Conservation (phyloP, 2,329 filamentous ascomycete genomes). For the Colletotrichum coccodes region DNA sequence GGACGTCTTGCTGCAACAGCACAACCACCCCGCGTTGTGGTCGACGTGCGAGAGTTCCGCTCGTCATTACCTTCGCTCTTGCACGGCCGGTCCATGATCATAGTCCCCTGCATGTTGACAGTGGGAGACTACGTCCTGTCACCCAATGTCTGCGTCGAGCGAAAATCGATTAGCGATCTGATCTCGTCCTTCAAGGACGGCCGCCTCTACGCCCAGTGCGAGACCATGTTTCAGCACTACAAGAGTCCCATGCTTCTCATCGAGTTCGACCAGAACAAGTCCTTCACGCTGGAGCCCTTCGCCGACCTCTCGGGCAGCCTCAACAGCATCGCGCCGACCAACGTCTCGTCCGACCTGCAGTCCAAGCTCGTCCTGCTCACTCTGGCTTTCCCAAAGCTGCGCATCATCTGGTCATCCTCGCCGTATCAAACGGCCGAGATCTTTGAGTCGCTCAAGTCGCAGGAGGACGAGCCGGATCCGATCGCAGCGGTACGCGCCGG, state of each 20-base stretch:
- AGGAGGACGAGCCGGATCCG: conserved; percentile 90
- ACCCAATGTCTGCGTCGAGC: conserved; percentile 90
- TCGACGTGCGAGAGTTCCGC: conserved; percentile 96
- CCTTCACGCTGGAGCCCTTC: conserved; percentile 90
- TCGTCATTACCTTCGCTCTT: conserved; percentile 91
- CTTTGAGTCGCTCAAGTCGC: conserved; percentile 91
- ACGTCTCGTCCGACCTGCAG: conserved; percentile 79
- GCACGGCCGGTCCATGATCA: conserved; percentile 86
- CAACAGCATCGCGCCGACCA: conserved; percentile 69
- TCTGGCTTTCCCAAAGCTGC: conserved; percentile 87
- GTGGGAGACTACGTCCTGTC: conserved; percentile 97
- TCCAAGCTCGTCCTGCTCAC: conserved; percentile 92
- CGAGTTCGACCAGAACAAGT: conserved; percentile 97
- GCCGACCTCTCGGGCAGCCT: conserved; percentile 73
- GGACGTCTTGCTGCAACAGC: conserved; percentile 86
- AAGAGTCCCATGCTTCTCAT: conserved; percentile 90
- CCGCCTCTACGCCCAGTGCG: conserved; percentile 89
- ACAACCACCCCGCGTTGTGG: conserved; percentile 88
- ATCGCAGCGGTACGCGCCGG: conserved; percentile 86
- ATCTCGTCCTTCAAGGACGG: conserved; percentile 94
- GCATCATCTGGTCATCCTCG: conserved; percentile 92
- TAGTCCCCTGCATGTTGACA: conserved; percentile 95
- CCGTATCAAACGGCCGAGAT: conserved; percentile 98
- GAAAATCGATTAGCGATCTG: conserved; percentile 91
- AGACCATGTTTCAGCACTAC: conserved; percentile 96